Base-by-base conservation (phyloP, 768 basidiomycete species). In the Phaffia tasmanica region DNA sequence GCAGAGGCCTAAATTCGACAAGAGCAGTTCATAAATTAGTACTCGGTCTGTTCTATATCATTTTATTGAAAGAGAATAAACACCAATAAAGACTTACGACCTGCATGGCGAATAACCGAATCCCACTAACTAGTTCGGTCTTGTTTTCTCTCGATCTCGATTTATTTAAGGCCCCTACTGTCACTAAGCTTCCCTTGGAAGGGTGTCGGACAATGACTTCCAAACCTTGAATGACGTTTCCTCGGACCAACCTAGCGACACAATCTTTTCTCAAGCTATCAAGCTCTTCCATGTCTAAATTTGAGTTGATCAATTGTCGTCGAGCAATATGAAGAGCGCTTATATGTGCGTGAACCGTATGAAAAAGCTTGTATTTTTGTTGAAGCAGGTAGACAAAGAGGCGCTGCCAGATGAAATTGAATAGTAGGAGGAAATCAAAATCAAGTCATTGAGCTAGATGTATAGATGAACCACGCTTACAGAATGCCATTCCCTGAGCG, bases 181-280 rank as follows among this genome's bases (percentile, higher is more conserved):
- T 86, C 46, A 92, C 88, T 27, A 98, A 81, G 4, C 84, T 86
- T 32, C 94, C 94, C 82, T 87, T 89, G 1, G 83, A 85, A 32
- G 93, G 88, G 79, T 97, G 91, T 25, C 94, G 83, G n/a, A 98
- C 93, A 71, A 98, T 92, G 69, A 98, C 85, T 72, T 97, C 94
- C 57, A 97, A 78, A 8, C 87, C 88, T 74, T 98, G 94, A 2
- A 87, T 85, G 65, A 97, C 81, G 74, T 98, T 98, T 42, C 90
- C 90, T 57, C 82, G 83, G 53, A 94, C 92, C 6, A 98, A 83
- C 65, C 88, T 81, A 19, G 83, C 83, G 5, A 98, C 93, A 74
- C 91, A 92, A 67, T 92, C 90, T 62, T 85, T 82, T 65, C 90
- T 82, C 73, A 97, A 81, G 54, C 83, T 83, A 19, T 83, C 79